Percentiles rank a stretch among this genome's conserved stretches.
Conservation (phyloP, 305 asterid species). For the Withania somnifera region DNA sequence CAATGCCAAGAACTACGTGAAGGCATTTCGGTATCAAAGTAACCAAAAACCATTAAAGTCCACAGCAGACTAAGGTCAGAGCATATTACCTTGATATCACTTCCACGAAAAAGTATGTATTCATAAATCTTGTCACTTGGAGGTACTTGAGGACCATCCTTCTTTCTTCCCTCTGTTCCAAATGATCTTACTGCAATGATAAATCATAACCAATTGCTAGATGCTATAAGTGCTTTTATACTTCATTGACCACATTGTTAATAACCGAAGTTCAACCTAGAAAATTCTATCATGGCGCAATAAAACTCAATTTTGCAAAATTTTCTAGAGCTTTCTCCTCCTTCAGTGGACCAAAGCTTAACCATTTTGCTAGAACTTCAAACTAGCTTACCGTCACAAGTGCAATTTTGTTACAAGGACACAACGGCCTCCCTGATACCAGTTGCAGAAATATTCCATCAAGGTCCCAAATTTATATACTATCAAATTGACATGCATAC, state of each 20-base stretch:
- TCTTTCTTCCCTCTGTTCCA: slow-evolving; percentile 93
- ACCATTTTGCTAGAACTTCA: background rate
- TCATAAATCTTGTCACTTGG: slow-evolving; percentile 82
- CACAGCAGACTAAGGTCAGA: background rate
- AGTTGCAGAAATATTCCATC: background rate
- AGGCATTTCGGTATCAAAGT: background rate
- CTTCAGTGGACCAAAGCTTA: background rate
- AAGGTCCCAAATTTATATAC: background rate
- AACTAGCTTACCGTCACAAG: background rate
- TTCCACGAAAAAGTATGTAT: slow-evolving; percentile 86
- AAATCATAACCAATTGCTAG: background rate
- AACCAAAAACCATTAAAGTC: background rate
- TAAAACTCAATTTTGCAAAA: background rate
- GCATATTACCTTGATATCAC: slow-evolving; percentile 69
- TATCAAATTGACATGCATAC: background rate
- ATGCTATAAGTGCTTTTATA: background rate
- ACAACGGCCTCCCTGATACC: background rate
- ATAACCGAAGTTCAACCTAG: background rate
- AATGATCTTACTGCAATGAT: slow-evolving; percentile 70
- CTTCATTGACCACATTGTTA: background rate
- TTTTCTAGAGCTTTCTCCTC: background rate
- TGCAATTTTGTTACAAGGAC: background rate
- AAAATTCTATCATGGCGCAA: background rate
- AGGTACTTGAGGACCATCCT: slow-evolving; percentile 87
- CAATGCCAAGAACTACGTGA: background rate